Evolutionary conservation across 2,329 filamentous ascomycete species (phyloP), one percentile per base, ranked within the genome.

Genomic region (Aspergillus awamori): DNA sequence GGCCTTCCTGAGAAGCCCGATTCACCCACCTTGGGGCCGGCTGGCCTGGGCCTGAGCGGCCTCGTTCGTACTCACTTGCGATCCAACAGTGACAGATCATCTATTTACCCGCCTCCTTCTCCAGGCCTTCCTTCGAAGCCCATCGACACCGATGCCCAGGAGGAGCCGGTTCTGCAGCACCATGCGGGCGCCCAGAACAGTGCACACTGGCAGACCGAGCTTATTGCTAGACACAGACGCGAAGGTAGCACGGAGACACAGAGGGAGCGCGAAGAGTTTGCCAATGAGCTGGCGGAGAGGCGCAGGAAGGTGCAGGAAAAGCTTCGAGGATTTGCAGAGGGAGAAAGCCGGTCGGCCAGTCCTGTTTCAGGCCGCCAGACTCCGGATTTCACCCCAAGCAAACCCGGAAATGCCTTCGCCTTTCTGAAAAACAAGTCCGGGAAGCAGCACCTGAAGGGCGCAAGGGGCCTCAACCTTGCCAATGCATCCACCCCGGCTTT

Each of bases 21-120:
- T 69, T 96, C 93, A 0, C 93, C 93, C 0, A 96, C 92, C 0
- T 79, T 97, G 5, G 90, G 90, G 2, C 89, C 76, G 24, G 62
- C 90, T 0, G 77, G 75, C 2, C 66, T 77, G 17, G 92, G 91
- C 1, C 81, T 97, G 15, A 94, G 89, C 69, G 90, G 90, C 2
- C 85, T 97, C 81, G 88, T 97, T 49, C 87, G 90, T 33, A 89
- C 93, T 63, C 95, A 98, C 80, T 80, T 98, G 43, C 87, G 95
- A 54, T 87, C 87, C 36, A 87, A 89, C 65, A 98, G 94, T 77
- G 89, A 89, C 61, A 84, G 87, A 13, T 98, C 94, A 0, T 96
- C 92, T 0, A 83, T 95, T 26, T 92, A 92, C 67, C 86, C 85
- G 26, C 79, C 78, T 59, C 78, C 77, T 24, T 80, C 80, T 8